Base-by-base conservation (phyloP, 208 protist species). In the Acanthamoeba castellanii region DNA sequence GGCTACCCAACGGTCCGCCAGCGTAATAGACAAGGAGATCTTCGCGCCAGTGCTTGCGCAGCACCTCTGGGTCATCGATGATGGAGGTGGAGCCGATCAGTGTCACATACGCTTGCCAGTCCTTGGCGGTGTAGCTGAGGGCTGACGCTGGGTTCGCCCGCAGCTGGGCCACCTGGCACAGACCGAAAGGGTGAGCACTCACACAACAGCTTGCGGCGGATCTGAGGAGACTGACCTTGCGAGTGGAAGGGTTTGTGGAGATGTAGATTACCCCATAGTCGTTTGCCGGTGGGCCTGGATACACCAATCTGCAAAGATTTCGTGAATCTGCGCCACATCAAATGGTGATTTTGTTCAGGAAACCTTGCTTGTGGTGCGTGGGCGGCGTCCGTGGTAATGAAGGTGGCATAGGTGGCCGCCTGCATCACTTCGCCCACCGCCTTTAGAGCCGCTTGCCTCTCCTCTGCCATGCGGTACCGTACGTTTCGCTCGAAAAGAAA, bases 381-480 rank as follows among this genome's bases (percentile, higher is more conserved):
- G 13, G 16, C 13, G 22, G 66, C 9, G 6, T 74, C 30, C 27
- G 32, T n/a, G 18, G 66, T 74, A 37, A 74, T 74, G 66, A 74
- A 74, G 66, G 66, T 74, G 66, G 66, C 66, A 37, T 74, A 74
- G 66, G 66, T 74, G 66, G 66, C 66, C n/a, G 25, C 30, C 66
- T 74, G 22, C 32, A 74, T 37, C 32, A 74, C 66, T 34, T 74
- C 66, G 22, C 25, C 30, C 9, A 74, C 32, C 4, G 66, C 16
- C 66, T 74, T 74, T 3, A 74, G 66, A 9, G 13, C 45, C 32
- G 66, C 66, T 37, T 74, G 18, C 9, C 66, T 14, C 13, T 7
- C 66, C 30, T 74, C 66, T 14, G 66, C 25, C 32, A 37, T 37
- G 66, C 0, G 20, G 61, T 27, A n/a, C 61, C 45, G 45, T 47